Base-by-base conservation (phyloP, 768 basidiomycete species). In the Leccinum disarticulatum region DNA sequence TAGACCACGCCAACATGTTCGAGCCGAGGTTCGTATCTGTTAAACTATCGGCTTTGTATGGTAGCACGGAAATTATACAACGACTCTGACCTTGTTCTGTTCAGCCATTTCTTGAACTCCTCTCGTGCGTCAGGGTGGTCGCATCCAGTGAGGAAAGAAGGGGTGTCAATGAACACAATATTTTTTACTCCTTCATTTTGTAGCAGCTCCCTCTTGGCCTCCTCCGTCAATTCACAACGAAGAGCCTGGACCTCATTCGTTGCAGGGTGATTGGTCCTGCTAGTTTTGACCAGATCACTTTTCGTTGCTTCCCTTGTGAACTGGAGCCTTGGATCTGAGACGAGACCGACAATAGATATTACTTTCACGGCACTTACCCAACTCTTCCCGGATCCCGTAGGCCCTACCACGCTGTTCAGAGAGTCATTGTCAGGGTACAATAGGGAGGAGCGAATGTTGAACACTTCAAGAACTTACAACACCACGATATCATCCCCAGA, bases 101-200 rank as follows among this genome's bases (percentile, higher is more conserved):
- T 10, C 1, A 61, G 3, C 63, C 66, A 64, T 9, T 28, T n/a
- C 0, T 3, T 7, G 2, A 70, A 25, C 60, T 59, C 56, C 11
- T 35, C 15, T 15, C 27, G 35, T 11, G 66, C 54, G 47, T 68
- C 55, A 4, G 35, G 51, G 15, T 52, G 13, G 13, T 53, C 33
- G 4, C 43, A 50, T 33, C 25, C 66, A 2, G 67, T 68, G 48
- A 57, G 53, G 33, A 68, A 69, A 1, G 68, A 69, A 19, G 69
- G 69, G 0, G 64, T 68, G 38, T 70, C 69, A 17, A 68, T 46
- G 25, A 70, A 64, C 15, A 71, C 62, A 17, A 69, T 56, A 13
- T 49, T 53, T 31, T 55, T 55, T 17, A 61, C 6, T 1, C 60
- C 61, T 3, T 56, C 43, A 19, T 46, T 58, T 4, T 48, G 19